phyloP scores from a whole-genome alignment of 306 rosid genomes.

The Acacia crassicarpa region DNA sequence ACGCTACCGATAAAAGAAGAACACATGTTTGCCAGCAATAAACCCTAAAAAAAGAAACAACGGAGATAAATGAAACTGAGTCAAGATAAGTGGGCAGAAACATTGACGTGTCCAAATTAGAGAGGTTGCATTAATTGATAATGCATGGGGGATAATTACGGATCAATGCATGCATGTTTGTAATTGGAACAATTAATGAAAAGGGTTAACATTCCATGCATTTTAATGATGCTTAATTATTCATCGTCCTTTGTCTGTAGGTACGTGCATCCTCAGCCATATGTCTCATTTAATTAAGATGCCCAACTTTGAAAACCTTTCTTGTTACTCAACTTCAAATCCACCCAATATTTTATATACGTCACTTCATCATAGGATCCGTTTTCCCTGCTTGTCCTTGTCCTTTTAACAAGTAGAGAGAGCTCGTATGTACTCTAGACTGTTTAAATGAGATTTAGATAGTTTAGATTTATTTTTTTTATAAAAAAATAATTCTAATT shows the following conservation, averaged over 20 bases:
- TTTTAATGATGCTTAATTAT: not conserved
- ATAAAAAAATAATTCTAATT: too few species aligned
- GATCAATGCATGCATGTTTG: not conserved
- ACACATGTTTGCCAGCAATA: not conserved
- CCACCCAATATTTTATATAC: too few species aligned
- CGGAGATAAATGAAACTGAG: not conserved
- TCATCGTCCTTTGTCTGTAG: not conserved
- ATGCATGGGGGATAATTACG: too few species aligned
- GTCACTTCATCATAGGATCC: too few species aligned
- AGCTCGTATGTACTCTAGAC: too few species aligned
- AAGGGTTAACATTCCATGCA: not conserved
- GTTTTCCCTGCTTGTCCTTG: too few species aligned
- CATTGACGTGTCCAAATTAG: not conserved
- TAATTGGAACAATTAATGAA: not conserved
- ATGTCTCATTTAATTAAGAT: not conserved
- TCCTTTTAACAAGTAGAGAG: too few species aligned
- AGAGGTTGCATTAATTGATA: not conserved
- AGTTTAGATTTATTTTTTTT: too few species aligned
- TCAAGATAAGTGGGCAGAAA: too few species aligned
- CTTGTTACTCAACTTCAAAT: too few species aligned
- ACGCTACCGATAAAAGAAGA: not conserved
- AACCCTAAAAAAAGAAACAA: not conserved
- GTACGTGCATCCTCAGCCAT: not conserved
- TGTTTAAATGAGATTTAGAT: too few species aligned
- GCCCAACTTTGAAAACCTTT: too few species aligned